Evolutionary conservation across 441 rosid species (phyloP).

Genomic region (Kokia cookei): DNA sequence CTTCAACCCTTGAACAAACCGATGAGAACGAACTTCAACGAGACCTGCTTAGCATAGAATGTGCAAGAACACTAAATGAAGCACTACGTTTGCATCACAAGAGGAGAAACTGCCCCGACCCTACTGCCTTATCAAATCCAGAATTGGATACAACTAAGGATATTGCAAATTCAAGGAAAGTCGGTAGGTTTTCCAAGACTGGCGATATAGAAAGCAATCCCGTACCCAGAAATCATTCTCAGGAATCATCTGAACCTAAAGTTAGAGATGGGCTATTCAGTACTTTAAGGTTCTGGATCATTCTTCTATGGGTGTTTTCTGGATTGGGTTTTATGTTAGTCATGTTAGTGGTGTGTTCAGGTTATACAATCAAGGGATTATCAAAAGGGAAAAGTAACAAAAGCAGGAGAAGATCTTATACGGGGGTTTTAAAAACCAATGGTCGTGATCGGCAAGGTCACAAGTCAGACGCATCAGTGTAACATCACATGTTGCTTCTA

Average conservation of each 20-base stretch:
- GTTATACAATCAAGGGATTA: constrained; percentile 47
- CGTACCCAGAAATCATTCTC: constrained; percentile 16
- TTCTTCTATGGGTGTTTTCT: constrained; percentile 63
- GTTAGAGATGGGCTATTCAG: constrained; percentile 43
- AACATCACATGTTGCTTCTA: constrained; percentile 1
- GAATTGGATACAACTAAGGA: constrained; percentile 13
- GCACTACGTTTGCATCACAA: constrained; percentile 76
- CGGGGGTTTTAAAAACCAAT: constrained; percentile 36
- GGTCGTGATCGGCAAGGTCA: constrained; percentile 34
- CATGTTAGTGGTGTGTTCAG: constrained; percentile 49
- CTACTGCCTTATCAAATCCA: constrained; percentile 27
- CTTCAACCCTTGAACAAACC: constrained; percentile 46
- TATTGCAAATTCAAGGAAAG: constrained; percentile 41
- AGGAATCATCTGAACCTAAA: constrained; percentile 27
- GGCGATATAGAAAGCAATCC: constrained; percentile 22
- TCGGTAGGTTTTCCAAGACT: constrained; percentile 35
- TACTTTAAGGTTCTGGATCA: constrained; percentile 69
- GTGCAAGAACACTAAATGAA: constrained; percentile 73
- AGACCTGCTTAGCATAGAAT: constrained; percentile 92
- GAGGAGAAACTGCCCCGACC: constrained; percentile 65
- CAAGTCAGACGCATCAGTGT: constrained; percentile 27
- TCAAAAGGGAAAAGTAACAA: constrained; percentile 52
- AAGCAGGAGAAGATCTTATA: constrained; percentile 59
- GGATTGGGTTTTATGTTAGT: constrained; percentile 69
- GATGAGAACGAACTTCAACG: constrained; percentile 42